Evolutionary conservation across 2,329 filamentous ascomycete species (phyloP).

Genomic region (Apiospora rasikravindrae): DNA sequence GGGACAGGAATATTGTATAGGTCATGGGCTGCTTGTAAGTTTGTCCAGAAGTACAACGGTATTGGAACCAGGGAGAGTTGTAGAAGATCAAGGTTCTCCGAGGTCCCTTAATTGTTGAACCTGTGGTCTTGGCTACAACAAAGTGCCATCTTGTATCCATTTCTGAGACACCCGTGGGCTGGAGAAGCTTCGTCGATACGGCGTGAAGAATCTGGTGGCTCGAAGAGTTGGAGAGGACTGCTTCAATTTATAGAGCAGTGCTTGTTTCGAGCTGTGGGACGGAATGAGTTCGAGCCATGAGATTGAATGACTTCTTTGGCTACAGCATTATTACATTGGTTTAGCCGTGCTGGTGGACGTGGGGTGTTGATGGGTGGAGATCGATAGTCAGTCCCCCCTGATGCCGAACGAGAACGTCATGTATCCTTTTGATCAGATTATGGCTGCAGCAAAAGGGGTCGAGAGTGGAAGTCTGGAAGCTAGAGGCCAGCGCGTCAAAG

Average conservation of each 20-base stretch:
- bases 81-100: neutral
- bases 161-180: neutral
- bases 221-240: neutral
- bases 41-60: too few species aligned
- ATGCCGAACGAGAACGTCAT: neutral
- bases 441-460: neutral
- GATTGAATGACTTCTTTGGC: neutral
- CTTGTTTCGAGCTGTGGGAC: neutral
- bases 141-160: neutral
- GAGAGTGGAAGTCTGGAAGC: neutral
- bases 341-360: neutral
- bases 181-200: neutral
- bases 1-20: neutral
- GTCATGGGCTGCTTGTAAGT: neutral
- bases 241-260: neutral
- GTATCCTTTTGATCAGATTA: neutral
- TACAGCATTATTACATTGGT: neutral
- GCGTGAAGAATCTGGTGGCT: neutral
- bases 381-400: neutral
- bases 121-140: neutral
- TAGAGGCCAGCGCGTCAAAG: neutral
- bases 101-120: neutral
- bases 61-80: neutral
- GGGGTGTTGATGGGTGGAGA: neutral
- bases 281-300: neutral